These are phyloP conservation scores for Tranzscheliella williamsii DNA, from an alignment of 1,284 basidiomycete genomes.

Conservation along the genomic window DNA sequence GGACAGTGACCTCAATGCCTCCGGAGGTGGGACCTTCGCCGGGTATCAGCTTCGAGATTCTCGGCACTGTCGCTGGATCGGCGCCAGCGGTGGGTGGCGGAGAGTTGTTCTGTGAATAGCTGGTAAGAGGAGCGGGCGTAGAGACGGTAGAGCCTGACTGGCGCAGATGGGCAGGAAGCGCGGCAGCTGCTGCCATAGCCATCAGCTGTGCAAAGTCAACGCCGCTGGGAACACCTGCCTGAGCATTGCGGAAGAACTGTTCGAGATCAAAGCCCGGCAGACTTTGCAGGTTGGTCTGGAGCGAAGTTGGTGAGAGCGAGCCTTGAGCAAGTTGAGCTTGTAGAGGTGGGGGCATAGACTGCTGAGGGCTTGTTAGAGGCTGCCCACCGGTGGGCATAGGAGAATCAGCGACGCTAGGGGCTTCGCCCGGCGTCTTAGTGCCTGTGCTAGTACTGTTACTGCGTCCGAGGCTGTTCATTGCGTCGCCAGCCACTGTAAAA, in stretches of 20 bases:
- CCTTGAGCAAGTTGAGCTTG: conserved; percentile 43
- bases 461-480: conserved; percentile 23
- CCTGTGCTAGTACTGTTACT: conserved; percentile 42
- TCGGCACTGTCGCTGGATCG: conserved; percentile 47
- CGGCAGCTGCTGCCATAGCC: conserved; percentile 66
- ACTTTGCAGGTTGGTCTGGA: conserved; percentile 51
- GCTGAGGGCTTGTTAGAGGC: not conserved
- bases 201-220: conserved; percentile 64
- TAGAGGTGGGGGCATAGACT: conserved; percentile 19
- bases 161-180: conserved; percentile 31
- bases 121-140: not conserved
- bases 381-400: conserved; percentile 5
- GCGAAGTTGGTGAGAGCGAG: conserved; percentile 44
- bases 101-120: conserved; percentile 13
- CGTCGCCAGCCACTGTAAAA: conserved; percentile 22
- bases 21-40: conserved; percentile 79
- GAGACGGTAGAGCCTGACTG: conserved; percentile 4
- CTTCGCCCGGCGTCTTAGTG: conserved; percentile 29
- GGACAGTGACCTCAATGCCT: conserved; percentile 90
- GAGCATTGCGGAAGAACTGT: conserved; percentile 46
- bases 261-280: conserved; percentile 51
- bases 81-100: conserved; percentile 23
- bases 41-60: conserved; percentile 67
- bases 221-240: conserved; percentile 43
- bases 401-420: conserved; percentile 24